A percentile compares a stretch with the other conserved stretches of the same genome.
These are phyloP conservation scores for Bolboschoenoplectus hybrid DNA, from an alignment of 202 grass and related monocot species.

Conservation along the genomic window DNA sequence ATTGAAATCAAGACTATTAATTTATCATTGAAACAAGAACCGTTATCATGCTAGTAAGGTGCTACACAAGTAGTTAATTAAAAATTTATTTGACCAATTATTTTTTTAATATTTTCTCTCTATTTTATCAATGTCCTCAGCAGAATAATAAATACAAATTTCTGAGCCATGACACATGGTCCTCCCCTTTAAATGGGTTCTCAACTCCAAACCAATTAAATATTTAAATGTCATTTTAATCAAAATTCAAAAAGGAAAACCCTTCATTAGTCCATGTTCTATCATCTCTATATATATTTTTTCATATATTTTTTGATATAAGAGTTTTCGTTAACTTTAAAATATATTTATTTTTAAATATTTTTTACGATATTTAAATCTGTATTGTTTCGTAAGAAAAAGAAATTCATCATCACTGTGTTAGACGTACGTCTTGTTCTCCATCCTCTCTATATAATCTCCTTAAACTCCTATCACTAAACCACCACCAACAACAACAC, in stretches of 20 bases:
- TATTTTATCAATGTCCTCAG: not conserved
- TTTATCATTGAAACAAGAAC: not conserved
- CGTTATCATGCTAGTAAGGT: conserved; percentile 4
- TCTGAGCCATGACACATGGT: not conserved
- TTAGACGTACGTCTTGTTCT: too few species aligned
- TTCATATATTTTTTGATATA: too few species aligned
- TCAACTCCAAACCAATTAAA: not conserved
- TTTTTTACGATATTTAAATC: too few species aligned
- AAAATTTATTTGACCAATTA: not conserved
- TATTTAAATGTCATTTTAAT: not conserved
- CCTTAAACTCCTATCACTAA: not conserved
- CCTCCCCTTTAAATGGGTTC: not conserved
- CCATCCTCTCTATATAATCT: conserved; percentile 37
- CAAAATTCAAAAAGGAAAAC: not conserved
- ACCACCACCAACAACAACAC: not conserved
- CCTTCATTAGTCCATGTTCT: too few species aligned
- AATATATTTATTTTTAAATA: too few species aligned
- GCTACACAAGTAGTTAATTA: not conserved
- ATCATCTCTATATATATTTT: too few species aligned
- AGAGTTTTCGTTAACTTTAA: too few species aligned
- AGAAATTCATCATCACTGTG: too few species aligned
- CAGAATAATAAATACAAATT: not conserved
- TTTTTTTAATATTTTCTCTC: not conserved
- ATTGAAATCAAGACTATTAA: not conserved
- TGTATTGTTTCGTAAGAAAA: too few species aligned